These are phyloP conservation scores for Trichophyton rubrum DNA, from an alignment of 2,329 filamentous ascomycete species.

Conservation along the genomic window DNA sequence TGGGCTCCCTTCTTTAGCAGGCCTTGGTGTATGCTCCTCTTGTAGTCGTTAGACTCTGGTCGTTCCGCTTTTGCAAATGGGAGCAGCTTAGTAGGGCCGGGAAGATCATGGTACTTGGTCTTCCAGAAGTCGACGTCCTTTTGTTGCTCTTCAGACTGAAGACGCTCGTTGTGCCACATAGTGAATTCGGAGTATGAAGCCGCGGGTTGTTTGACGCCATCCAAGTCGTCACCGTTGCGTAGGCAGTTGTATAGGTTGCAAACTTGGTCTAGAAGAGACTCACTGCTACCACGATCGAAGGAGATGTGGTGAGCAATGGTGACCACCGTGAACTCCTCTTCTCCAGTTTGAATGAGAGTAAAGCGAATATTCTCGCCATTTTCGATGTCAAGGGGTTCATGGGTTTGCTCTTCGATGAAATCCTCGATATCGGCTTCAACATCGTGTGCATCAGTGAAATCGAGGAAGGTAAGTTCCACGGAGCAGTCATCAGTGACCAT, in stretches of 20 bases:
- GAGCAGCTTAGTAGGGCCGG: constrained; percentile 10
- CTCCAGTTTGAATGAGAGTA: constrained; percentile 14
- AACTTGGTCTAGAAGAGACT: constrained; percentile 15
- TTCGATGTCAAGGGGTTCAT: constrained; percentile 14
- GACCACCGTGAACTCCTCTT: constrained; percentile 14
- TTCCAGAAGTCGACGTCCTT: constrained; percentile 14
- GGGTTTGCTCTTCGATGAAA: constrained; percentile 8
- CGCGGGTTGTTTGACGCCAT: constrained; percentile 11
- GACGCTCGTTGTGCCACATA: constrained; percentile 16
- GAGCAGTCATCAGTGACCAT: constrained; percentile 12
- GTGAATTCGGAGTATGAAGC: constrained; percentile 17
- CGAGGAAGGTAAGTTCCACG: constrained; percentile 12
- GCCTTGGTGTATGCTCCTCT: constrained; percentile 11
- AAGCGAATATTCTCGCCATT: constrained; percentile 15
- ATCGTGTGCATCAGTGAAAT: constrained; percentile 12
- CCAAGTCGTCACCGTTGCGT: constrained; percentile 9
- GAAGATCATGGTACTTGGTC: constrained; percentile 10
- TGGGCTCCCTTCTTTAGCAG: constrained; percentile 13
- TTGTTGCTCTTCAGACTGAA: constrained; percentile 12
- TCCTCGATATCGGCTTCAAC: constrained; percentile 10
- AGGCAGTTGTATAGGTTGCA: constrained; percentile 16
- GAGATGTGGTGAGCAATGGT: constrained; percentile 16
- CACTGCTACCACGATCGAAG: constrained; percentile 16
- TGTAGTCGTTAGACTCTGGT: constrained; percentile 10
- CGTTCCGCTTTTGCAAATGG: constrained; percentile 13